Conservation (phyloP, 176 grass and related monocot genomes). For the Tillandsia leiboldiana region DNA sequence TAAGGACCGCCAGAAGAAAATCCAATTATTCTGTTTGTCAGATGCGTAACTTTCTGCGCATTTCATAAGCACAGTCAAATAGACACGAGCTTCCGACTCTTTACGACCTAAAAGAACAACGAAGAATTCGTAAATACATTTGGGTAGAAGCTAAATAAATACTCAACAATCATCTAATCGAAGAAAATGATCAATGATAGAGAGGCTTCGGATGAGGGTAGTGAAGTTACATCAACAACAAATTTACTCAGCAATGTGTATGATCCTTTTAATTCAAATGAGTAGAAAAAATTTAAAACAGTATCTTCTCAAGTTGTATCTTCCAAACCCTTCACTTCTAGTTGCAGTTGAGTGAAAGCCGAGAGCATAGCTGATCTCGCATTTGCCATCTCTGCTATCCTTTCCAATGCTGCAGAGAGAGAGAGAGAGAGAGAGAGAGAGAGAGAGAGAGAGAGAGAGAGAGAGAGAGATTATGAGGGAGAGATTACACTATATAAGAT, state of each 20-base stretch:
- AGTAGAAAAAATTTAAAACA: not conserved
- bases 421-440: no score
- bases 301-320: not conserved
- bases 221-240: not conserved
- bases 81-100: no score
- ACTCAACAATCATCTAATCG: no score
- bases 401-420: constrained; percentile 51
- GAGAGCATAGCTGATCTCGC: constrained; percentile 38
- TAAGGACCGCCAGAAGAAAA: no score
- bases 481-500: constrained; percentile 14
- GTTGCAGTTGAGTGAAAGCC: constrained; percentile 31
- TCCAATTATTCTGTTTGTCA: no score
- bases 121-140: no score
- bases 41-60: no score
- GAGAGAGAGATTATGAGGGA: constrained; percentile 19
- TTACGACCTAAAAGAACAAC: no score
- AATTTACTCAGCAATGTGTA: not conserved
- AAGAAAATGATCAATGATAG: no score
- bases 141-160: no score
- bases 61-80: no score
- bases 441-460: no score
- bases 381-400: constrained; percentile 56
- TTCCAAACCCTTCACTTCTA: constrained; percentile 12
- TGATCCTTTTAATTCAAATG: not conserved
- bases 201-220: not conserved